Evolutionary conservation across 345 rosid species (phyloP).

Genomic region (Populus ilicifolia): DNA sequence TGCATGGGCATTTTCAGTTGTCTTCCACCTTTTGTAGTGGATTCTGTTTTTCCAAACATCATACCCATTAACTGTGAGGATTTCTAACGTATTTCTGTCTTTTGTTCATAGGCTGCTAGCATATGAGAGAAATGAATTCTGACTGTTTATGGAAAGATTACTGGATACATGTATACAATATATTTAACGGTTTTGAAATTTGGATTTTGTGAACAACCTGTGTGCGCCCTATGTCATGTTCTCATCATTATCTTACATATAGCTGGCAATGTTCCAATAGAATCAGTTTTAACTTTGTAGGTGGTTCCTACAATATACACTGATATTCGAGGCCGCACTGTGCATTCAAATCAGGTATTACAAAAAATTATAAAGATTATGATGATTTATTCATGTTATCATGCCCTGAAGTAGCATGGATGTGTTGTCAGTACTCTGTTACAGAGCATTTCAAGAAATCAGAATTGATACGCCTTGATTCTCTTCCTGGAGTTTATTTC

Average conservation of each 20-base stretch:
- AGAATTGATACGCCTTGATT: slow-evolving; percentile 51
- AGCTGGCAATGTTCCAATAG: slow-evolving; percentile 1
- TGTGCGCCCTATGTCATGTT: neutral
- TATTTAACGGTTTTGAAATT: neutral
- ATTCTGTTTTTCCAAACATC: neutral
- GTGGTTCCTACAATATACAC: slow-evolving; percentile 93
- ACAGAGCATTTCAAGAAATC: slow-evolving; percentile 76
- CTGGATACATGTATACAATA: neutral
- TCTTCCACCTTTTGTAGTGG: neutral
- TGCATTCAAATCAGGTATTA: slow-evolving; percentile 28
- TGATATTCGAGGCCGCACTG: slow-evolving; percentile 52
- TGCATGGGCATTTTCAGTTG: neutral
- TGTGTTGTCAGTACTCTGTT: slow-evolving; percentile 66
- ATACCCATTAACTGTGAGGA: neutral
- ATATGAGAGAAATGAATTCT: neutral
- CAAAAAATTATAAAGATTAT: neutral
- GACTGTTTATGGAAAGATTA: neutral
- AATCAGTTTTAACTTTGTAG: slow-evolving; percentile 33
- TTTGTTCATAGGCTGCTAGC: neutral
- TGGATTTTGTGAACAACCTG: neutral
- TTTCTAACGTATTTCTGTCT: neutral
- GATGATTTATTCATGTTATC: slow-evolving; percentile 6
- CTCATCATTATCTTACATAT: neutral
- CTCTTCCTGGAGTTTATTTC: slow-evolving; percentile 89
- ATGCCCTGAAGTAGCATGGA: slow-evolving; percentile 5